These are phyloP conservation scores for Phytophthora crassamura DNA, from an alignment of 352 stramenopile species.

Conservation along the genomic window DNA sequence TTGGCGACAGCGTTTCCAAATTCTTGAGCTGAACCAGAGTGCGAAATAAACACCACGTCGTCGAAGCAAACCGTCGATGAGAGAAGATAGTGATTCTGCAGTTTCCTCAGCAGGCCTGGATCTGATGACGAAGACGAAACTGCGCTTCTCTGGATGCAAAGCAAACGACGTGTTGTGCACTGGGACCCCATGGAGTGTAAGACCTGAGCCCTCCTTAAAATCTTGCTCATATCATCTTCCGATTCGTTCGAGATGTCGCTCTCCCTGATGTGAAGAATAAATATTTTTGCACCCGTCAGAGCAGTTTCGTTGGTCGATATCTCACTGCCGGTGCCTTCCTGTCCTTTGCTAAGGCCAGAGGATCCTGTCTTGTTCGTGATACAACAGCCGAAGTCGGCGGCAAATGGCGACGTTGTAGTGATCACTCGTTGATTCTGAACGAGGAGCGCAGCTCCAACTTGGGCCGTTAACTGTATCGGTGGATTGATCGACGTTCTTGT, in stretches of 20 bases:
- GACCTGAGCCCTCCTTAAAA: conserved; percentile 38
- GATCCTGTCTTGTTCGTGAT: not conserved
- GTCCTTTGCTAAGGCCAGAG: not conserved
- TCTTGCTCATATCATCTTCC: conserved; percentile 10
- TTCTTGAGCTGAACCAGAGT: conserved; percentile 16
- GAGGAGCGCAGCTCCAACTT: conserved; percentile 44
- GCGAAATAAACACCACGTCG: conserved; percentile 24
- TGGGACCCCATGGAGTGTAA: conserved; percentile 35
- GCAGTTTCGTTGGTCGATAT: not conserved
- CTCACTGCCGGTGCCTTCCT: not conserved
- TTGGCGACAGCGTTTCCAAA: conserved; percentile 38
- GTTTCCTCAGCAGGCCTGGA: conserved; percentile 20
- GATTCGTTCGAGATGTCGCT: conserved; percentile 16
- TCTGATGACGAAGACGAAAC: conserved; percentile 6
- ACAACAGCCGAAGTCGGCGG: conserved; percentile 8
- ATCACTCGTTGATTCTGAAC: conserved; percentile 50
- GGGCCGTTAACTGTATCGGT: conserved; percentile 27
- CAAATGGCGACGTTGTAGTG: conserved; percentile 45
- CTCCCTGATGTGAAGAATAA: conserved; percentile 43
- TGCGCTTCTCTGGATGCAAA: conserved; percentile 35
- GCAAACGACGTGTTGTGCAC: conserved; percentile 26
- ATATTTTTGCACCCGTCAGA: conserved; percentile 22
- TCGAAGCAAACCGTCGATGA: conserved; percentile 16
- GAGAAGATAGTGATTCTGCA: conserved; percentile 24
- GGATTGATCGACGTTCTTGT: conserved; percentile 32